phyloP scores from a whole-genome alignment of 257 asterid species.

The Scutellaria galericulata region DNA sequence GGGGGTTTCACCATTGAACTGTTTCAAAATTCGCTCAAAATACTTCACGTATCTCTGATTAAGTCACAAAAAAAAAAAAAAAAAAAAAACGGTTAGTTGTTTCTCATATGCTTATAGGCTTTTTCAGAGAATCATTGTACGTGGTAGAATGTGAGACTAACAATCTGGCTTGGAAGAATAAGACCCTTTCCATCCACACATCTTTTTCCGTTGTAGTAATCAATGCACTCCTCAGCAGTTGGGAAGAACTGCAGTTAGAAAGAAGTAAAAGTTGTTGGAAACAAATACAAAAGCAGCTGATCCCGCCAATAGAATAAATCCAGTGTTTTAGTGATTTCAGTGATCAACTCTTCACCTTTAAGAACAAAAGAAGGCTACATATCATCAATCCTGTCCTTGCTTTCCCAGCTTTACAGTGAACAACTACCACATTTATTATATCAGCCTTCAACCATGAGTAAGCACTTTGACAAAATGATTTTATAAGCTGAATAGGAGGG shows the following conservation, averaged over 20 bases:
- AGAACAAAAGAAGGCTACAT: conserved; percentile 92
- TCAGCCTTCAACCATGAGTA: conserved; percentile 97
- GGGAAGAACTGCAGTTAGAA: conserved; percentile 79
- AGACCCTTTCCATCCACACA: conserved; percentile 96
- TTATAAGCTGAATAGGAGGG: conserved; percentile 91
- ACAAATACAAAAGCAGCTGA: conserved; percentile 32
- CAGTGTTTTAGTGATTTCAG: conserved; percentile 28
- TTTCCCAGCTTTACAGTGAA: conserved; percentile 99
- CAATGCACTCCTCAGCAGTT: conserved; percentile 92
- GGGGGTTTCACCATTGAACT: conserved; percentile 83
- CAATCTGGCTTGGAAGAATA: conserved; percentile 96
- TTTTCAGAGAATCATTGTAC: conserved; percentile 23
- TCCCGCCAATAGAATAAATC: conserved; percentile 26
- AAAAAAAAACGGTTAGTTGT: conserved; percentile 34
- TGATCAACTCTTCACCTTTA: conserved; percentile 64
- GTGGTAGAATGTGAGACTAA: conserved; percentile 49
- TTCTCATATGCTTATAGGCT: conserved; percentile 25
- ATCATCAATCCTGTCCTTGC: conserved; percentile 99
- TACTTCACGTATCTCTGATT: conserved; percentile 92
- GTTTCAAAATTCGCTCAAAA: conserved; percentile 67
- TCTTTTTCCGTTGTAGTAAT: conserved; percentile 87
- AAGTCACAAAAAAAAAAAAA: conserved; percentile 30
- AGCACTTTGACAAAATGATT: conserved; percentile 92
- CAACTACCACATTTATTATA: conserved; percentile 92
- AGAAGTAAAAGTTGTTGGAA: conserved; percentile 34